phyloP scores from a whole-genome alignment of 1,284 basidiomycete species.

The Leccinum pachyderme region DNA sequence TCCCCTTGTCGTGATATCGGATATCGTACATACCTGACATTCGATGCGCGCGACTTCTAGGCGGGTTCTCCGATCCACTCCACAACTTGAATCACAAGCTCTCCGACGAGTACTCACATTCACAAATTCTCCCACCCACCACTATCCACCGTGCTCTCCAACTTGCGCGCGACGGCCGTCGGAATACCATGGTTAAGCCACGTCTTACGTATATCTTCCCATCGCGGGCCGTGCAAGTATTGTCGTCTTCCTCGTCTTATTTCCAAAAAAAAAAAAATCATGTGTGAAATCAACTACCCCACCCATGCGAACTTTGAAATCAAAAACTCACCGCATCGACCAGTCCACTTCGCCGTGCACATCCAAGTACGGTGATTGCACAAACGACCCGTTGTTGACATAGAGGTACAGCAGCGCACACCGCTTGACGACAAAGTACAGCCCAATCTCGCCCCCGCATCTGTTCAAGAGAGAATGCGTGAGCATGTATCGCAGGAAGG shows the following conservation, averaged over 20 bases:
- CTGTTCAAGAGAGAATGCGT: conserved; percentile 29
- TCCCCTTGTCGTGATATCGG: too few relatives aligned
- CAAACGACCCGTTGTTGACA: conserved; percentile 85
- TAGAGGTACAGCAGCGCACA: conserved; percentile 94
- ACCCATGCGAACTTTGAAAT: neutral
- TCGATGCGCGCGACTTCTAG: too few relatives aligned
- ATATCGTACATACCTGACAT: too few relatives aligned
- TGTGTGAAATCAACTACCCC: neutral
- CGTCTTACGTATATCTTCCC: conserved; percentile 89
- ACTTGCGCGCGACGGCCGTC: conserved; percentile 84
- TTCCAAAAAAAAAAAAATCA: neutral
- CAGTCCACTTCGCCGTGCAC: conserved; percentile 93
- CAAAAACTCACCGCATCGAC: conserved; percentile 82
- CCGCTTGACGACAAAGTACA: conserved; percentile 91
- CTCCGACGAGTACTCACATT: neutral
- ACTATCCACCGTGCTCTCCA: conserved; percentile 86
- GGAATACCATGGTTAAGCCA: conserved; percentile 93
- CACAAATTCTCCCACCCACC: conserved; percentile 57
- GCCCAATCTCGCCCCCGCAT: conserved; percentile 85
- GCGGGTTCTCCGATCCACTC: too few relatives aligned
- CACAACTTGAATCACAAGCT: too few relatives aligned
- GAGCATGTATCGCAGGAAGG: neutral
- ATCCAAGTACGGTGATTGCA: conserved; percentile 90
- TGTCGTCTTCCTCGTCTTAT: conserved; percentile 82
- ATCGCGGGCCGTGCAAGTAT: conserved; percentile 81